Percentiles rank a stretch among this genome's conserved stretches.
Evolutionary conservation across 495 filamentous ascomycete genomes (phyloP).

Genomic region (Jackrogersella multiformis): DNA sequence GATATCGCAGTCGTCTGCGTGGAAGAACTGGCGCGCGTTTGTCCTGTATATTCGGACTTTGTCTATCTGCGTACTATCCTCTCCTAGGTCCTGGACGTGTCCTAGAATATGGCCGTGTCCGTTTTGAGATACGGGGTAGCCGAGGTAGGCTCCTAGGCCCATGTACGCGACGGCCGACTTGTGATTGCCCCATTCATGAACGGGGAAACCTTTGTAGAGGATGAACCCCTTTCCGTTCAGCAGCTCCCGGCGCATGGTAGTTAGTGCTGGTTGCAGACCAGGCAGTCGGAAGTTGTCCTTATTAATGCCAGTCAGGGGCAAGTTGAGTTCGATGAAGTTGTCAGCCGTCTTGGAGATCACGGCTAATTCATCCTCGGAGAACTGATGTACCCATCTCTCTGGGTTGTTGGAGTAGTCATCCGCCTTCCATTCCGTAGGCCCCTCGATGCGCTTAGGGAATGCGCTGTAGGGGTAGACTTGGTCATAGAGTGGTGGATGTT

Average conservation of each 20-base stretch:
- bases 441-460: conserved; percentile 78
- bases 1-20: conserved; percentile 82
- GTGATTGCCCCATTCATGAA: conserved; percentile 75
- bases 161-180: conserved; percentile 90
- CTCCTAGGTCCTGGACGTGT: conserved; percentile 89
- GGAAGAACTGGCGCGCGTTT: conserved; percentile 82
- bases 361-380: conserved; percentile 70
- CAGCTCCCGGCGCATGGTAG: conserved; percentile 70
- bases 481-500: conserved; percentile 77
- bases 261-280: conserved; percentile 64
- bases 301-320: conserved; percentile 77
- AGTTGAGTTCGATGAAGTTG: conserved; percentile 67
- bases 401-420: conserved; percentile 75
- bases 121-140: conserved; percentile 89
- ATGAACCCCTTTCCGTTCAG: conserved; percentile 89
- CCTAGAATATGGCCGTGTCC: conserved; percentile 86
- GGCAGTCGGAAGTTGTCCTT: conserved; percentile 76
- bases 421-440: conserved; percentile 80
- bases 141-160: conserved; percentile 86
- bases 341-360: conserved; percentile 76
- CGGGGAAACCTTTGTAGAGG: conserved; percentile 86
- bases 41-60: conserved; percentile 89
- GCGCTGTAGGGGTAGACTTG: conserved; percentile 71
- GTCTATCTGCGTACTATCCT: conserved; percentile 81
- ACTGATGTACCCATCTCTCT: conserved; percentile 79